These are phyloP conservation scores for Hemisphaericaspora xylofermentans DNA, from an alignment of 1,139 yeast species.

Conservation along the genomic window DNA sequence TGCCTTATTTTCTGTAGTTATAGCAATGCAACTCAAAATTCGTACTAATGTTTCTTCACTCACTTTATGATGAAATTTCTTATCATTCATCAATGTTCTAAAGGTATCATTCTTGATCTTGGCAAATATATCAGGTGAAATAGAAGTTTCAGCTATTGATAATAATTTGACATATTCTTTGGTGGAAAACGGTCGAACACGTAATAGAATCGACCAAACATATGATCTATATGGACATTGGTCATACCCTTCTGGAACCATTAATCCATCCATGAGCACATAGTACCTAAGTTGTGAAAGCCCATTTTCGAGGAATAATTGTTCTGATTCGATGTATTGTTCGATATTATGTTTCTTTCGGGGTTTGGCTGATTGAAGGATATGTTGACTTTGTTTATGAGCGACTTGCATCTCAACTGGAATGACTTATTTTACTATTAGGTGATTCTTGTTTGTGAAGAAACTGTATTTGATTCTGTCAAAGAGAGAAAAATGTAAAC, in stretches of 20 bases:
- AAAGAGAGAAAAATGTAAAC: slow-evolving; percentile 1
- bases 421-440: background rate
- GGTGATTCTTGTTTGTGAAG: background rate
- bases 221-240: slow-evolving; percentile 68
- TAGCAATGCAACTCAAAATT: slow-evolving; percentile 71
- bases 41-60: slow-evolving; percentile 68
- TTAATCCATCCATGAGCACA: slow-evolving; percentile 76
- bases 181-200: slow-evolving; percentile 60
- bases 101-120: slow-evolving; percentile 88
- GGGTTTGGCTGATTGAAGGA: slow-evolving; percentile 22
- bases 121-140: slow-evolving; percentile 46
- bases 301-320: slow-evolving; percentile 65
- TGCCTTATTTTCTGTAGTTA: slow-evolving; percentile 41
- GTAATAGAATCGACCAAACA: slow-evolving; percentile 78
- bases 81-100: slow-evolving; percentile 79
- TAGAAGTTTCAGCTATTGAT: slow-evolving; percentile 51
- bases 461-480: too few relatives aligned
- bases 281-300: slow-evolving; percentile 76
- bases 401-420: background rate
- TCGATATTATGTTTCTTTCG: slow-evolving; percentile 66
- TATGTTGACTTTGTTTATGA: background rate
- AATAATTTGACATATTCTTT: slow-evolving; percentile 56
- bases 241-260: slow-evolving; percentile 47
- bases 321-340: slow-evolving; percentile 59
- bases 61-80: slow-evolving; percentile 62